phyloP scores from a whole-genome alignment of 2,329 filamentous ascomycete genomes.

The Ophiostoma ips region DNA sequence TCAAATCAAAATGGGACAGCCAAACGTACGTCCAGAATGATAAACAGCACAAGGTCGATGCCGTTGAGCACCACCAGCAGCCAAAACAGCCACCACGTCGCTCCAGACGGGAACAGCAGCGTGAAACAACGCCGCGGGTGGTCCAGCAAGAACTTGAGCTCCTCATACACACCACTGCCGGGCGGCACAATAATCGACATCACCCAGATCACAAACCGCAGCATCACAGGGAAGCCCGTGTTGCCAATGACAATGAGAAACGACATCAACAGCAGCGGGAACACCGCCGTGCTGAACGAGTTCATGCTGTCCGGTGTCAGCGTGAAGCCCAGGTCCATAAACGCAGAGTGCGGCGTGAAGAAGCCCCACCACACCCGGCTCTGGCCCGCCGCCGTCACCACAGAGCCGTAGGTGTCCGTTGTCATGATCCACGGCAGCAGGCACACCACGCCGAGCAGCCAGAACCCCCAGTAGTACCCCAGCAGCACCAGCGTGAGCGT shows the following conservation, averaged over 20 bases:
- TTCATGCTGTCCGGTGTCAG: slow-evolving; percentile 89
- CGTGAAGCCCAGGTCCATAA: slow-evolving; percentile 91
- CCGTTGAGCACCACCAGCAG: slow-evolving; percentile 71
- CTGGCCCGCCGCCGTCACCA: slow-evolving; percentile 49
- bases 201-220: slow-evolving; percentile 85
- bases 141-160: slow-evolving; percentile 78
- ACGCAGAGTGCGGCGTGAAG: slow-evolving; percentile 75
- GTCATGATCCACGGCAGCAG: slow-evolving; percentile 69
- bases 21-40: slow-evolving; percentile 67
- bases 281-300: slow-evolving; percentile 66
- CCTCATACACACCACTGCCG: slow-evolving; percentile 67
- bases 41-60: slow-evolving; percentile 78
- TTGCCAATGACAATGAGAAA: slow-evolving; percentile 92
- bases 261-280: slow-evolving; percentile 61
- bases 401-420: slow-evolving; percentile 42
- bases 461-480: slow-evolving; percentile 72
- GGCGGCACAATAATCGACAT: slow-evolving; percentile 51
- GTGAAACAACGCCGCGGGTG: slow-evolving; percentile 96
- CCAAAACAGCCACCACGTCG: slow-evolving; percentile 92
- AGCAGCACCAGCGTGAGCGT: slow-evolving; percentile 67
- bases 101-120: slow-evolving; percentile 73
- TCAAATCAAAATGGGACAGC: background rate
- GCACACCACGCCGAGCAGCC: slow-evolving; percentile 58
- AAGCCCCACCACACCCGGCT: slow-evolving; percentile 80
- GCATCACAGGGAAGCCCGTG: slow-evolving; percentile 88